These are phyloP conservation scores for Chondrus crispus DNA, from an alignment of 23 red algal species.

Conservation along the genomic window DNA sequence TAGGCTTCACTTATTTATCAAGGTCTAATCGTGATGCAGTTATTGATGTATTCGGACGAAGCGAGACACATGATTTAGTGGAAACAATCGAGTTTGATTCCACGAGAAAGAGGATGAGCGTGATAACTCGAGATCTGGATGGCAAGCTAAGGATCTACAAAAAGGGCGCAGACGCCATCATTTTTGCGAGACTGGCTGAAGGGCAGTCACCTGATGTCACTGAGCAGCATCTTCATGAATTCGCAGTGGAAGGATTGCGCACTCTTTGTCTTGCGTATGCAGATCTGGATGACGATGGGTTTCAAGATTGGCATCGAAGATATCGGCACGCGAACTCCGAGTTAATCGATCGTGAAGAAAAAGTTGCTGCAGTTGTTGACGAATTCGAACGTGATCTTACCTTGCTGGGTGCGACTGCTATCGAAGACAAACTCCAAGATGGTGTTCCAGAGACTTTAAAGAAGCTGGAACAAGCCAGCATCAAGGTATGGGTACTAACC, in stretches of 20 bases:
- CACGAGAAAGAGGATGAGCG: conserved; percentile 94
- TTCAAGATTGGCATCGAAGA: conserved; percentile 65
- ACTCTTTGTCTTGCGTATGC: conserved; percentile 88
- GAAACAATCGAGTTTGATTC: conserved; percentile 91
- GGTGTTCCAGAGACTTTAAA: conserved; percentile 88
- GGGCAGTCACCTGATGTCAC: conserved; percentile 42
- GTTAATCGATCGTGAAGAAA: conserved; percentile 49
- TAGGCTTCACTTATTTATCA: conserved; percentile 67
- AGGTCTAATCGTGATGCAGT: conserved; percentile 55
- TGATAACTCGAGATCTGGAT: conserved; percentile 76
- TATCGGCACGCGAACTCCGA: conserved; percentile 46
- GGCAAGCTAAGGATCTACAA: conserved; percentile 69
- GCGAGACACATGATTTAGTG: conserved; percentile 59
- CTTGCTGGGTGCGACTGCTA: conserved; percentile 79
- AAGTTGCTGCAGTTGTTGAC: conserved; percentile 63
- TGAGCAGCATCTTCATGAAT: conserved; percentile 69
- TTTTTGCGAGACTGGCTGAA: conserved; percentile 67
- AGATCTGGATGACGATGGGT: conserved; percentile 67
- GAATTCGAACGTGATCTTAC: conserved; percentile 77
- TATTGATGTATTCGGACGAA: conserved; percentile 55
- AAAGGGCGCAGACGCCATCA: conserved; percentile 96
- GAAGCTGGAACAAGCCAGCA: conserved; percentile 65
- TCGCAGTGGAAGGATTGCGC: conserved; percentile 84
- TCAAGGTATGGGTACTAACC: conserved; percentile 94
- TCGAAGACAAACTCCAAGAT: conserved; percentile 93